Evolutionary conservation across 768 basidiomycete species (phyloP), one percentile per base, ranked within the genome.

Genomic region (Cubamyces sp.): DNA sequence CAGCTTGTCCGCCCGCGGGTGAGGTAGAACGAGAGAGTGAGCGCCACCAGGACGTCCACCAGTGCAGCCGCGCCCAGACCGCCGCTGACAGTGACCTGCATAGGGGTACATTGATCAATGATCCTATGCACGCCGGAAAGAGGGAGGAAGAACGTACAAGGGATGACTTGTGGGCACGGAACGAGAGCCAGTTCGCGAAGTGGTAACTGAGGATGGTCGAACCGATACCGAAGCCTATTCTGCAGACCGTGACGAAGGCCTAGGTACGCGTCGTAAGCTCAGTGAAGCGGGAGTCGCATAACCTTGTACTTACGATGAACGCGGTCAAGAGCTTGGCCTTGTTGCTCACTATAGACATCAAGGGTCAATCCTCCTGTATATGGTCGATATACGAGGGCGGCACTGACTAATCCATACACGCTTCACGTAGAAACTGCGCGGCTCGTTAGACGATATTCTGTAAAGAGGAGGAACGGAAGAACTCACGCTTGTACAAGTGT

Each of bases 21-120:
- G 19, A 61, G 60, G 53, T 55, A 61, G 47, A 42, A 61, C 37
- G 60, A 55, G 54, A 61, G 60, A 19, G 60, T 61, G 60, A 61
- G 60, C 53, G 60, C 60, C 54, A 61, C 60, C 47, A 61, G 39
- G 46, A 61, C 60, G 54, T 61, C 60, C 12, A 61, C 47, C 23
- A 55, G 37, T 11, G 53, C 60, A 34, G 60, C 53, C 18, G 53
- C 53, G 18, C 54, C 60, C n/a, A 61, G 47, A n/a, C 60, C 60
- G 16, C 53, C 60, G 40, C 53, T 55, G 40, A 61, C 53, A 16
- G 60, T 55, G 26, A 54, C 48, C 60, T 61, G 25, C 26, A 21
- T 9, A 18, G 0, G 11, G 48, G 4, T 7, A 11, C 0, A 8
- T 2, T 39, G 18, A 2, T 25, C 15, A 45, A 30, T 18, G 3